Conservation (phyloP, 2,329 filamentous ascomycete genomes). For the Seiridium unicorne region DNA sequence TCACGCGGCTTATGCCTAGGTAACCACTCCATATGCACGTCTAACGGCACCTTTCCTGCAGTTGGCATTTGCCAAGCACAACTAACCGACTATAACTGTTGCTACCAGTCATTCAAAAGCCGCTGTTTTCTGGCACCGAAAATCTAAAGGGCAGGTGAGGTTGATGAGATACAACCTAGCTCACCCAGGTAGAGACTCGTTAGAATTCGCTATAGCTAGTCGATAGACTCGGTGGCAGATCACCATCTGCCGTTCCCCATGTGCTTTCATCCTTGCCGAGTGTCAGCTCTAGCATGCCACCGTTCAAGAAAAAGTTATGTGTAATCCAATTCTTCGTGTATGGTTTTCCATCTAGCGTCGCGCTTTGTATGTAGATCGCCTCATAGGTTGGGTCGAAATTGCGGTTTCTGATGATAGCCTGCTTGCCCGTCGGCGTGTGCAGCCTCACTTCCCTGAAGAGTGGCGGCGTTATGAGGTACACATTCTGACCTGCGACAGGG, state of each 20-base stretch:
- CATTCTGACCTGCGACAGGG: slow-evolving; percentile 52
- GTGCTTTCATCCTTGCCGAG: slow-evolving; percentile 51
- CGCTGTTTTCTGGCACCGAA: not conserved
- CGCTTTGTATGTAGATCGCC: slow-evolving; percentile 61
- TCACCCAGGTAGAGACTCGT: not conserved
- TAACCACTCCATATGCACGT: not conserved
- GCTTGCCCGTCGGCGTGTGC: slow-evolving; percentile 38
- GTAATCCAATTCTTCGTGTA: slow-evolving; percentile 63
- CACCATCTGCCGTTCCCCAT: slow-evolving; percentile 58
- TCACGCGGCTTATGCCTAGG: not conserved
- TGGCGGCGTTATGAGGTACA: slow-evolving; percentile 50
- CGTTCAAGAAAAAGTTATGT: slow-evolving; percentile 61
- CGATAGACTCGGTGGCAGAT: slow-evolving; percentile 56
- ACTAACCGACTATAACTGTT: too few species aligned
- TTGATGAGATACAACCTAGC: not conserved
- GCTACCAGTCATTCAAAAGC: too few species aligned
- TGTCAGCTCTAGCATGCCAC: slow-evolving; percentile 57
- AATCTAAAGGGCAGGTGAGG: not conserved
- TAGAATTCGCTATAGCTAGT: slow-evolving; percentile 14
- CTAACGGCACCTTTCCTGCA: not conserved
- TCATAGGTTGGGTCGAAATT: slow-evolving; percentile 28
- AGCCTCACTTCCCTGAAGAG: slow-evolving; percentile 47
- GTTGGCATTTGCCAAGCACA: too few species aligned
- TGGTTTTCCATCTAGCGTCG: slow-evolving; percentile 51
- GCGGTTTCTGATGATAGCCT: slow-evolving; percentile 46